Evolutionary conservation across 257 asterid genomes (phyloP), one percentile per base, ranked within the genome.

Genomic region (Lithospermum erythrorhizon): DNA sequence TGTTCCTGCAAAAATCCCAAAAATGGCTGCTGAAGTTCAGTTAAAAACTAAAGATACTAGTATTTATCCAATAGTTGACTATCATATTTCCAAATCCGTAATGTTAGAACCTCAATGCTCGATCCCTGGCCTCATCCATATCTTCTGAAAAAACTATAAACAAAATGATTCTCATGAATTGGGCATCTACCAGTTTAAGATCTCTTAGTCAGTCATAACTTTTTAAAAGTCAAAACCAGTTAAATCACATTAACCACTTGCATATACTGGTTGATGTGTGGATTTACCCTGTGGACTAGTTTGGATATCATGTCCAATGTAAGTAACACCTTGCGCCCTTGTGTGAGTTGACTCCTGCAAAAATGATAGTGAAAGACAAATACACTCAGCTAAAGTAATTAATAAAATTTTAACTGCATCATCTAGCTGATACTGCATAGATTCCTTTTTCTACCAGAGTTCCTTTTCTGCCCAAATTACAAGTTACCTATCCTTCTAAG

Each of bases 271-370:
- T 19, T 56, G 13, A 11, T 11, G 20, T 15, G 70, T 67, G 59
- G 72, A 68, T 75, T 81, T 79, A 91, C 98, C 84, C 87, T 77
- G 53, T 65, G 67, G 61, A 84, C 89, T 66, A 91, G 96, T 69
- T 88, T 86, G 45, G 82, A 75, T 66, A 91, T 81, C 93, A 86
- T 88, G 81, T 91, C 98, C 24, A 91, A 60, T 58, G 91, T 84
- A 69, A 72, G 80, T 80, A 91, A 78, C 85, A 91, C 95, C 86
- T 84, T 91, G 55, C 94, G 87, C 53, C 98, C 98, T 74, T 84
- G 98, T 6, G 95, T 86, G 73, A 91, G 84, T 73, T 91, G 95
- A 71, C 80, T 77, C 98, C 98, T 91, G 68, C 58, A 75, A 64
- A 57, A 49, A 75, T 62, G 61, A 73, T 47, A 27, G 51, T 14